These are phyloP conservation scores for Zygoascus sp. DNA, from an alignment of 1,139 yeast species.

Conservation along the genomic window DNA sequence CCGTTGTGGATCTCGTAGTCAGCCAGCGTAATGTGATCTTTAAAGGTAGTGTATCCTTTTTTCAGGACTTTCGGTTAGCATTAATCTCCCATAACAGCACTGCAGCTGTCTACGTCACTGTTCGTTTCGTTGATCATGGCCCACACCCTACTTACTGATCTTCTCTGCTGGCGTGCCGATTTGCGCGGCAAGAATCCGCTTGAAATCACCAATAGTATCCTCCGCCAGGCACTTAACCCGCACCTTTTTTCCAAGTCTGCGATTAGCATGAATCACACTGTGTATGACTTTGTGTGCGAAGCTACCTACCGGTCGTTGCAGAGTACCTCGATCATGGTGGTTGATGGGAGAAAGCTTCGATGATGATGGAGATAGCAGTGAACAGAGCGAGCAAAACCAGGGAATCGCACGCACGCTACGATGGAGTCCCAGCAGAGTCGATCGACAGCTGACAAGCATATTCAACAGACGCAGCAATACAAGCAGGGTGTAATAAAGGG, in stretches of 20 bases:
- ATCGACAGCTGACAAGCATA: too few relatives aligned
- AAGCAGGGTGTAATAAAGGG: too few relatives aligned
- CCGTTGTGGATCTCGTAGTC: conserved; percentile 95
- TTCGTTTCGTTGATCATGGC: too few relatives aligned
- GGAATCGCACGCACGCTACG: too few relatives aligned
- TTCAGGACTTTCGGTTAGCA: conserved; percentile 28
- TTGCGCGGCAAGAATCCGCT: conserved; percentile 76
- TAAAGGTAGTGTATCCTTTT: conserved; percentile 60
- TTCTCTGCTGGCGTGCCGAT: conserved; percentile 72
- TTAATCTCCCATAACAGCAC: not conserved
- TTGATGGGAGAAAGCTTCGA: not conserved
- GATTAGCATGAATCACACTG: conserved; percentile 9
- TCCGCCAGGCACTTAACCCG: conserved; percentile 75
- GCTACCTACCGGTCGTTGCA: conserved; percentile 39
- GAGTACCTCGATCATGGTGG: conserved; percentile 39
- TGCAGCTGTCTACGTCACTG: too few relatives aligned
- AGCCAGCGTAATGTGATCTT: conserved; percentile 83
- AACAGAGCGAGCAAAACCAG: not conserved
- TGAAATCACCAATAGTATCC: conserved; percentile 90
- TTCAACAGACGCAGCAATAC: too few relatives aligned
- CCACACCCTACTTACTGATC: conserved; percentile 38
- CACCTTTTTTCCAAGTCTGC: conserved; percentile 79
- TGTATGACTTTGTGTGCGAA: too few relatives aligned
- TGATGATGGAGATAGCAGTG: not conserved
- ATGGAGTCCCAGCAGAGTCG: too few relatives aligned